phyloP scores from a whole-genome alignment of 2,329 filamentous ascomycete genomes.

The Pseudocercospora fijiensis region DNA sequence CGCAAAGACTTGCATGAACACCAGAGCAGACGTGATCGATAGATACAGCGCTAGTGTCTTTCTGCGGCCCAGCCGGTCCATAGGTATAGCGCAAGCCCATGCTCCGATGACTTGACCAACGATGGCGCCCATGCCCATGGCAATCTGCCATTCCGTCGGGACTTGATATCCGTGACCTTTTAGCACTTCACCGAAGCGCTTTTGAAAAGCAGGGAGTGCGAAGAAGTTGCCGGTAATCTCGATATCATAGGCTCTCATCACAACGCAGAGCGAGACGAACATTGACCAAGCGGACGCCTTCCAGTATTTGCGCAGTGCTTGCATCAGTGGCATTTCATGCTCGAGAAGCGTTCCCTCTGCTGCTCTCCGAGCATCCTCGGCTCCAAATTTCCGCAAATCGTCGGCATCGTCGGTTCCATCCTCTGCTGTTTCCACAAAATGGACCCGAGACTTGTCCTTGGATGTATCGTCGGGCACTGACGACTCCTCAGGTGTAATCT shows the following conservation, averaged over 20 bases:
- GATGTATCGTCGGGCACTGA: neutral
- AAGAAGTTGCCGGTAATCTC: neutral
- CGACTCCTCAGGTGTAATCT: neutral
- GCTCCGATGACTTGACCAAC: neutral
- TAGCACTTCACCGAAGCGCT: neutral
- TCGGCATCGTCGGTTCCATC: neutral
- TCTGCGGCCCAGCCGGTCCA: neutral
- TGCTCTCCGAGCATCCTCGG: neutral
- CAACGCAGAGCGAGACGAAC: neutral
- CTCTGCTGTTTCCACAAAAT: neutral
- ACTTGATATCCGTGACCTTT: neutral
- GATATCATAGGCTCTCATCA: neutral
- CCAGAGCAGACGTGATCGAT: neutral
- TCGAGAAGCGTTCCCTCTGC: neutral
- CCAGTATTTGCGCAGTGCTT: neutral
- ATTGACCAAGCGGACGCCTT: neutral
- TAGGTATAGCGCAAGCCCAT: neutral
- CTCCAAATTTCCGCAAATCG: neutral
- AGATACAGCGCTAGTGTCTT: neutral
- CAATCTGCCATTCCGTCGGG: neutral
- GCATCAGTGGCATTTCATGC: neutral
- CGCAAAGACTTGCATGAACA: neutral
- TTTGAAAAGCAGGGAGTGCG: neutral
- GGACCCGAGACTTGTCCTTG: neutral
- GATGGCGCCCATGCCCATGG: neutral